Evolutionary conservation across 2,329 filamentous ascomycete genomes (phyloP), one percentile per base, ranked within the genome.

Genomic region (Pseudogymnoascus sp.): DNA sequence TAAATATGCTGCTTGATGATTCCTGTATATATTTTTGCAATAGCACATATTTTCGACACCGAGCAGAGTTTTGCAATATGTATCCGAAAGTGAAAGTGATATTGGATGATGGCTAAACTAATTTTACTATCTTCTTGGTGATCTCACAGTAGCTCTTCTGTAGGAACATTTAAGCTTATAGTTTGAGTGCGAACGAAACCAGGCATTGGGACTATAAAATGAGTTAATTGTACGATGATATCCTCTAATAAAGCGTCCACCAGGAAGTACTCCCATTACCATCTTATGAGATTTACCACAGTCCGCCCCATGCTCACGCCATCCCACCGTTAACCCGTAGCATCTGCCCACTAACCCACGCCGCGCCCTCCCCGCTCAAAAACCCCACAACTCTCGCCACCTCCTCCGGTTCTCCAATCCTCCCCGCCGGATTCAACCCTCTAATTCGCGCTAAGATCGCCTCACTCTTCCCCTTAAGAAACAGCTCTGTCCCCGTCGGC

Each of bases 401-500:
- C 65, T 82, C 80, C 42, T 80, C 77, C 0, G 79, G 76, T 65
- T 73, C 71, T 0, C 78, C 80, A 67, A 82, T 74, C 4, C 77
- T 72, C 8, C 74, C 74, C 59, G 75, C 74, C 0, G 80, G 80
- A 65, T 74, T 79, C 25, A 73, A 69, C 0, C 68, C 68, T 3
- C 71, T 71, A 60, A 79, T 74, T n/a, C 69, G 70, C 63, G 78
- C 74, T 44, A 80, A 66, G 9, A 77, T 59, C 58, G 75, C 69
- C 61, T 80, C 76, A 1, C 68, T 67, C 64, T 77, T 76, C 31
- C 73, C 76, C 63, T 74, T 71, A 38, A 79, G 69, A 69, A 83
- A 83, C 29, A 83, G 67, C 15, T 81, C 80, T 0, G 81, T 83
- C 0, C 69, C 76, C 0, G 79, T 84, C 3, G 81, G 80, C 0